These are phyloP conservation scores for Psophocarpus tetragonolobus DNA, from an alignment of 306 rosid species.

Conservation along the genomic window DNA sequence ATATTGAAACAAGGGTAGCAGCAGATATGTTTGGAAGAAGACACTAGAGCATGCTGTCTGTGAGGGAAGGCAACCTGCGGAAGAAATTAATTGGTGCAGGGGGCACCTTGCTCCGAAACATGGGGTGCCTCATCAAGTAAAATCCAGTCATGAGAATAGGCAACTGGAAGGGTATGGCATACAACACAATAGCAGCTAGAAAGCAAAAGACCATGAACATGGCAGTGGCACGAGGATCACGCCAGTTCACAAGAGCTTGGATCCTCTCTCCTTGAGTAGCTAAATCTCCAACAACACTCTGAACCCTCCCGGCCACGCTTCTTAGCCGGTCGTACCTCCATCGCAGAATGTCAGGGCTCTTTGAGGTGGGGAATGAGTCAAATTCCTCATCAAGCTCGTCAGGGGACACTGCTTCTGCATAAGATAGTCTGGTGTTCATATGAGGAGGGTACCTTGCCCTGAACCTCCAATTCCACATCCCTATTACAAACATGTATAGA, in stretches of 20 bases:
- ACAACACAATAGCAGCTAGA: conserved; percentile 63
- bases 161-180: conserved; percentile 73
- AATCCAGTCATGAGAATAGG: conserved; percentile 59
- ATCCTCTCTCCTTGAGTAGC: conserved; percentile 93
- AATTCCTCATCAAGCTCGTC: conserved; percentile 97
- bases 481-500: conserved; percentile 76
- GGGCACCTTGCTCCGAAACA: conserved; percentile 69
- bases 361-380: conserved; percentile 71
- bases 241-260: conserved; percentile 89
- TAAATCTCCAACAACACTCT: conserved; percentile 82
- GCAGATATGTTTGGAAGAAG: not conserved
- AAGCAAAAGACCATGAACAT: conserved; percentile 70
- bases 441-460: conserved; percentile 88
- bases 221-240: conserved; percentile 85
- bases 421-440: conserved; percentile 79
- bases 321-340: conserved; percentile 86
- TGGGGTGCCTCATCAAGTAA: conserved; percentile 90
- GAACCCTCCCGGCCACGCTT: conserved; percentile 83
- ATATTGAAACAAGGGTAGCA: conserved; percentile 16
- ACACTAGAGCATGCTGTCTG: conserved; percentile 69
- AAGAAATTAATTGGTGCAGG: conserved; percentile 73
- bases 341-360: conserved; percentile 61
- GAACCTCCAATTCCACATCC: conserved; percentile 84
- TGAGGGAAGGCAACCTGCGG: conserved; percentile 80
- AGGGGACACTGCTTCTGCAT: conserved; percentile 59